phyloP scores from a whole-genome alignment of 495 filamentous ascomycete genomes.

The Rhizodiscina lignyota region DNA sequence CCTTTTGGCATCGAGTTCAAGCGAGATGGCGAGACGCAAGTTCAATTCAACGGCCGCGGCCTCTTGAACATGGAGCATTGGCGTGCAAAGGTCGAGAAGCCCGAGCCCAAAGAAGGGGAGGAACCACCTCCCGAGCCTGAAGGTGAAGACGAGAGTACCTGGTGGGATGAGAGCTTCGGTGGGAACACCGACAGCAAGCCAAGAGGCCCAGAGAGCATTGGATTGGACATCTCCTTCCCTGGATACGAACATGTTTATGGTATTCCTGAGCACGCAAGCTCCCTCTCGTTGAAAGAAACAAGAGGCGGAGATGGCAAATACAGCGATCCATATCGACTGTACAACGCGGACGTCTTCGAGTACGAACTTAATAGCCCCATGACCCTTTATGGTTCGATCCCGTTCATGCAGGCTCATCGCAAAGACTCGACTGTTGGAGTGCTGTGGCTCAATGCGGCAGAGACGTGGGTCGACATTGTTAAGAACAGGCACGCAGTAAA shows the following conservation, averaged over 20 bases:
- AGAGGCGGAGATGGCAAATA: slow-evolving; percentile 66
- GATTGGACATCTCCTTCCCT: slow-evolving; percentile 76
- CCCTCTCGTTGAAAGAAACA: slow-evolving; percentile 75
- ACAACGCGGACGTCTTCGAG: slow-evolving; percentile 94
- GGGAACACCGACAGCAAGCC: slow-evolving; percentile 90
- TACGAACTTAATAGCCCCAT: slow-evolving; percentile 93
- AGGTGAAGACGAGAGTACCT: slow-evolving; percentile 64
- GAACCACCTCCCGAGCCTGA: slow-evolving; percentile 21
- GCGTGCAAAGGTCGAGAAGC: slow-evolving; percentile 69
- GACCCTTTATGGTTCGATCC: slow-evolving; percentile 94
- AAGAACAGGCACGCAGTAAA: slow-evolving; percentile 64
- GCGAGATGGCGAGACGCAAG: slow-evolving; percentile 62
- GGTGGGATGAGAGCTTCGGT: slow-evolving; percentile 96
- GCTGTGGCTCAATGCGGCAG: slow-evolving; percentile 97
- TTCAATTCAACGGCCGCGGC: slow-evolving; percentile 76
- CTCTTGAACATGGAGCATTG: slow-evolving; percentile 90
- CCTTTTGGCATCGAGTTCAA: slow-evolving; percentile 80
- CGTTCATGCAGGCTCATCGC: slow-evolving; percentile 91
- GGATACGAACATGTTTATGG: slow-evolving; percentile 88
- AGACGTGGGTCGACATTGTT: slow-evolving; percentile 91
- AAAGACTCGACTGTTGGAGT: slow-evolving; percentile 88
- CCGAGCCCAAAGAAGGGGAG: slow-evolving; percentile 26
- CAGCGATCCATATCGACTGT: slow-evolving; percentile 82
- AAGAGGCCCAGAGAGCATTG: slow-evolving; percentile 75
- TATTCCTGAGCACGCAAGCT: slow-evolving; percentile 85